Evolutionary conservation across 805 yeast genomes (phyloP), one percentile per base, ranked within the genome.

Genomic region (Ogataea corticis): DNA sequence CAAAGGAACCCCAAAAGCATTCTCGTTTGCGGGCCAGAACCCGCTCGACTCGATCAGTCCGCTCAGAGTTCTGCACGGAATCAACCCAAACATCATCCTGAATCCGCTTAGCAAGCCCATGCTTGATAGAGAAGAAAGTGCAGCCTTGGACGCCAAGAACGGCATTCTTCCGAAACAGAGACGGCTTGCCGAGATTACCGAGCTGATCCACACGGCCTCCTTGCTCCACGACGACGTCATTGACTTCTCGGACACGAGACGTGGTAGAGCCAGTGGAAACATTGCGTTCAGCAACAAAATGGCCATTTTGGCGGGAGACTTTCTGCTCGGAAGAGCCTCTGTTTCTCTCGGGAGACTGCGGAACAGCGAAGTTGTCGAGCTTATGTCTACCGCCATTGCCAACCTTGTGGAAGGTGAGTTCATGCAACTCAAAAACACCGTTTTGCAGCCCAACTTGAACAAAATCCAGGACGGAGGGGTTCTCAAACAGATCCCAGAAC

Each of bases 261-360:
- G 99, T 52, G 96, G 96, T 35, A 77, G 87, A 59, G 95, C 95
- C 17, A 80, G 87, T 52, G 98, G 97, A 0, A 94, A 94, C 68
- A 76, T 85, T 48, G 97, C 97, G 7, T 94, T 91, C 68, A 87
- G 95, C 23, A 94, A 94, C 69, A 94, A 94, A 62, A 91, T 94
- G 97, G 96, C 99, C 7, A 90, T 94, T 33, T 73, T 94, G 45
- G 98, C 97, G 0, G 99, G 99, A 36, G 99, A 94, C 69, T 94
- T 94, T 68, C 67, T 94, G 46, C 77, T 94, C 38, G 99, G 97
- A 14, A 77, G 99, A 57, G 98, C 99, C 0, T 91, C 98, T 0
- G 97, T 94, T 9, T 91, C 97, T 2, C 83, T 94, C 53, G 95
- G 97, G 11, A 73, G 99, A 49, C 70, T 94, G 41, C 76, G 97